Percentiles rank a stretch among this genome's conserved stretches.
These are phyloP conservation scores for Talaromyces atroroseus DNA, from an alignment of 2,329 filamentous ascomycete genomes.

Conservation along the genomic window DNA sequence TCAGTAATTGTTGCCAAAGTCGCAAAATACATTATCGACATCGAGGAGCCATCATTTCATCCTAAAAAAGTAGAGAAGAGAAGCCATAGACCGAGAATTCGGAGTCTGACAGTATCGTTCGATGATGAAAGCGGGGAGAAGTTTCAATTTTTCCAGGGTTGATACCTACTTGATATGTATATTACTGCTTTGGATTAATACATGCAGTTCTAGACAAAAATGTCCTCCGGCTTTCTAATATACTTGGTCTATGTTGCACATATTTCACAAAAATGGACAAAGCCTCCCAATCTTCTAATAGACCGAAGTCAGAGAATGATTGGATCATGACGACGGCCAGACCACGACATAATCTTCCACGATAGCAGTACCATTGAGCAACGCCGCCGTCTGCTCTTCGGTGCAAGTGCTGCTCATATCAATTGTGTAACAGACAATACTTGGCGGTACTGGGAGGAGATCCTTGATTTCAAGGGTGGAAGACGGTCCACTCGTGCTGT, in stretches of 20 bases:
- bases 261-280: too few species aligned
- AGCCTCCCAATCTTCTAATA: too few species aligned
- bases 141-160: neutral
- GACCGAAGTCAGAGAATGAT: too few species aligned
- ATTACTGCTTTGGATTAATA: too few species aligned
- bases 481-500: conserved; percentile 35
- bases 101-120: neutral
- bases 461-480: conserved; percentile 44
- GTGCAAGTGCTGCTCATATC: conserved; percentile 37
- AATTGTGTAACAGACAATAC: conserved; percentile 43
- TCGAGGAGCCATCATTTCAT: neutral
- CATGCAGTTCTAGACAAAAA: too few species aligned
- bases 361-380: conserved; percentile 41
- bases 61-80: neutral
- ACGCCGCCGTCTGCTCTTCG: conserved; percentile 33
- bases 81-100: neutral
- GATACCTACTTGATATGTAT: too few species aligned
- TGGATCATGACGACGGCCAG: neutral
- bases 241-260: too few species aligned
- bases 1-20: neutral
- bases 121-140: neutral
- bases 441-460: conserved; percentile 33
- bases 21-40: neutral
- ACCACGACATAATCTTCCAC: conserved; percentile 42
- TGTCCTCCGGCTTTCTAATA: too few species aligned